Conservation (phyloP, 345 rosid species). For the Conringia planisiliqua region DNA sequence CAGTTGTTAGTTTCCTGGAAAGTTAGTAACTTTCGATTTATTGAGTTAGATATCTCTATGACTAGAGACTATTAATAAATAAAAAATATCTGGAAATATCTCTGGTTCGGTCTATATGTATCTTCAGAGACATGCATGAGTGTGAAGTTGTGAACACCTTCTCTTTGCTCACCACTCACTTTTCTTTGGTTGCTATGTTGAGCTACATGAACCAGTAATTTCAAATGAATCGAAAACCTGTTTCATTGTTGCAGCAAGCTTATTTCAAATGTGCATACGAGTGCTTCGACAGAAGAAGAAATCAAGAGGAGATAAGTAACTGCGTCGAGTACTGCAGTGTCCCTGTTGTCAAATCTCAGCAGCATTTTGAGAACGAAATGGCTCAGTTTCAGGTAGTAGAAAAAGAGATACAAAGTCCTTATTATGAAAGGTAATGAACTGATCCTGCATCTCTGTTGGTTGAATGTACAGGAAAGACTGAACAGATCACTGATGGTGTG, state of each 20-base stretch:
- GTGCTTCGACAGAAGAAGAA: slow-evolving; percentile 80
- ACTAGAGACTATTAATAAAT: neutral
- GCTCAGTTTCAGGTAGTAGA: slow-evolving; percentile 76
- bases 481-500: slow-evolving; percentile 85
- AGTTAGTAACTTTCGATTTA: neutral
- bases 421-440: neutral
- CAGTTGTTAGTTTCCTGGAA: neutral
- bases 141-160: neutral
- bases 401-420: neutral
- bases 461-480: slow-evolving; percentile 63
- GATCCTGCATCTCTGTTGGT: neutral
- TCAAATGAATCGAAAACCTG: neutral
- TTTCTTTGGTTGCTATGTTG: neutral
- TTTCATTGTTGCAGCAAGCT: slow-evolving; percentile 66
- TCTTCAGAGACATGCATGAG: neutral
- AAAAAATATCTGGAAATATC: neutral
- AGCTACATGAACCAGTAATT: neutral
- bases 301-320: slow-evolving; percentile 69
- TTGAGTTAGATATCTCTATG: neutral
- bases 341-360: slow-evolving; percentile 73
- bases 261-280: slow-evolving; percentile 90
- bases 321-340: slow-evolving; percentile 80
- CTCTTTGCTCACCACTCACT: neutral
- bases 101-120: neutral
- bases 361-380: slow-evolving; percentile 81